These are phyloP conservation scores for Zizania palustris DNA, from an alignment of 202 grass and related monocot species.

Conservation along the genomic window DNA sequence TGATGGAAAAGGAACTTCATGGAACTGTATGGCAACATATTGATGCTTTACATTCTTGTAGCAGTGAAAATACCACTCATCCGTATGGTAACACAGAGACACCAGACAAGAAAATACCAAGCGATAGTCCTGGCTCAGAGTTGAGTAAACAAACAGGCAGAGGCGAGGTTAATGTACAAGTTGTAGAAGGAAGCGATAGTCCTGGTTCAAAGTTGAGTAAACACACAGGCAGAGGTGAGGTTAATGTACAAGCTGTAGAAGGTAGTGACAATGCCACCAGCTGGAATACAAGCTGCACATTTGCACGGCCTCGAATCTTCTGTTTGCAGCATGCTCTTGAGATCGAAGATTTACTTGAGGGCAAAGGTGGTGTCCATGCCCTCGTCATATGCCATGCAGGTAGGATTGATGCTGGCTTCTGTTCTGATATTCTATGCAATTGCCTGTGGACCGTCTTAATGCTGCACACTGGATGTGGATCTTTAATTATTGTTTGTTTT, in stretches of 20 bases:
- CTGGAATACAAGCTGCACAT: constrained; percentile 58
- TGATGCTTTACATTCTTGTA: constrained; percentile 34
- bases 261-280: constrained; percentile 17
- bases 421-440: constrained; percentile 31
- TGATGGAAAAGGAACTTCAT: constrained; percentile 29
- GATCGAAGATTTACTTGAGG: constrained; percentile 70
- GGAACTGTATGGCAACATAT: constrained; percentile 2
- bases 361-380: constrained; percentile 71
- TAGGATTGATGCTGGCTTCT: constrained; percentile 34
- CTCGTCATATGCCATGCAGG: constrained; percentile 93
- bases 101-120: constrained; percentile 36
- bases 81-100: constrained; percentile 24
- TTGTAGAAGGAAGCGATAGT: constrained; percentile 8
- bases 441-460: constrained; percentile 16
- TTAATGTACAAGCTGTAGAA: constrained; percentile 32
- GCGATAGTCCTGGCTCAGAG: constrained; percentile 38
- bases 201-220: no score
- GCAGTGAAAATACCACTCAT: constrained; percentile 33
- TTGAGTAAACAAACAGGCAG: constrained; percentile 35
- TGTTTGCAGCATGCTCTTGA: constrained; percentile 98
- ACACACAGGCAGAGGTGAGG: constrained; percentile 5
- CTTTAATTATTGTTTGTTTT: constrained; percentile 11
- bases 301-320: constrained; percentile 81
- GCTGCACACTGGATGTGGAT: constrained; percentile 24
- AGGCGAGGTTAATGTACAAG: constrained; percentile 27